Evolutionary conservation across 768 basidiomycete species (phyloP).

Genomic region (Suillus bovinus): DNA sequence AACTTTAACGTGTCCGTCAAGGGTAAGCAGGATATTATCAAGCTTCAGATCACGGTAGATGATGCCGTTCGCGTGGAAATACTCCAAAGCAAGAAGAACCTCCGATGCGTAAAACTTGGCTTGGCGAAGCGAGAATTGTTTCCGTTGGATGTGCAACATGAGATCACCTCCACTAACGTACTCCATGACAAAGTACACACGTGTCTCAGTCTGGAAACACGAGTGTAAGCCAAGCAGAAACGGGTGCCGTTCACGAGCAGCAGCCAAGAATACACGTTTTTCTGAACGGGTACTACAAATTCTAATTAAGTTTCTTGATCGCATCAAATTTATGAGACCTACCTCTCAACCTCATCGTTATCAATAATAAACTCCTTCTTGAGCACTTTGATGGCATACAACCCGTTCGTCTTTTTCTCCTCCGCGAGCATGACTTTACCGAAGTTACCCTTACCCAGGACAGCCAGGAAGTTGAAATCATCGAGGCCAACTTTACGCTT

Average conservation of each 20-base stretch:
- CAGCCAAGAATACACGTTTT: constrained; percentile 96
- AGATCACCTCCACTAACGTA: constrained; percentile 99
- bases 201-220: constrained; percentile 99
- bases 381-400: constrained; percentile 99
- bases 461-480: constrained; percentile 98
- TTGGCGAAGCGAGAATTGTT: constrained; percentile 97
- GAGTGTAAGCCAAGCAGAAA: constrained; percentile 97
- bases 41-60: constrained; percentile 98
- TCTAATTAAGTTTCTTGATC: constrained; percentile 8
- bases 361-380: constrained; percentile 99
- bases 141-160: constrained; percentile 99
- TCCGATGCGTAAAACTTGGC: constrained; percentile 99
- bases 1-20: constrained; percentile 98
- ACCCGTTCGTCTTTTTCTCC: constrained; percentile 85
- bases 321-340: constrained; percentile 20
- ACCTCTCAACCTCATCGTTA: constrained; percentile 99
- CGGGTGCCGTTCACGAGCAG: constrained; percentile 96
- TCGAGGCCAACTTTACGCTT: constrained; percentile 93
- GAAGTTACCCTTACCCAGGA: constrained; percentile 98
- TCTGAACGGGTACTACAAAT: constrained; percentile 92
- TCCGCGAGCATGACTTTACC: constrained; percentile 99
- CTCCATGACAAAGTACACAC: constrained; percentile 99
- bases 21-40: constrained; percentile 94
- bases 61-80: constrained; percentile 98
- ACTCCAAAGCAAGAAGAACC: constrained; percentile 92